Conservation (phyloP, 1,284 basidiomycete species). For the Cutaneotrichosporon mucoides region DNA sequence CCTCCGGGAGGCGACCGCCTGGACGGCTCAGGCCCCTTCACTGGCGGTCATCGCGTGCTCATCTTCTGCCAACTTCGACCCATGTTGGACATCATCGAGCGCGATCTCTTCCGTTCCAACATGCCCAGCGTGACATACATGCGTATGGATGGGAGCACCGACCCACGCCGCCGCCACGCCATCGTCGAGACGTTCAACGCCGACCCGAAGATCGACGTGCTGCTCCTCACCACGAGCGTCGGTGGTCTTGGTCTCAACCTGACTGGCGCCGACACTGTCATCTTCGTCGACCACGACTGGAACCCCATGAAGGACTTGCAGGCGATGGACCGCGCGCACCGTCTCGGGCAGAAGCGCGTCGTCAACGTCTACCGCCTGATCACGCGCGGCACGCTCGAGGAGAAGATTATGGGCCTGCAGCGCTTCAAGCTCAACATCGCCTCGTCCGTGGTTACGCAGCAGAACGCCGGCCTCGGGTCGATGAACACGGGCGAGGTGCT, state of each 20-base stretch:
- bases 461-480: slow-evolving; percentile 85
- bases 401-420: slow-evolving; percentile 99
- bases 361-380: slow-evolving; percentile 98
- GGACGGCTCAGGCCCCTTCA: slow-evolving; percentile 64
- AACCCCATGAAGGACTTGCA: slow-evolving; percentile 99
- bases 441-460: slow-evolving; percentile 92
- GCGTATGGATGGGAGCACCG: slow-evolving; percentile 89
- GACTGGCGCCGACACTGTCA: slow-evolving; percentile 97
- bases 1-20: slow-evolving; percentile 46
- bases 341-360: slow-evolving; percentile 97
- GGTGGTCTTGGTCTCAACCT: slow-evolving; percentile 94
- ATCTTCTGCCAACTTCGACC: slow-evolving; percentile 99
- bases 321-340: slow-evolving; percentile 98
- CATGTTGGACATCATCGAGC: slow-evolving; percentile 98
- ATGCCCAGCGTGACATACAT: slow-evolving; percentile 98
- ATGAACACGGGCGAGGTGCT: slow-evolving; percentile 98
- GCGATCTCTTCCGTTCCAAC: slow-evolving; percentile 79
- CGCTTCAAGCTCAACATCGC: slow-evolving; percentile 99
- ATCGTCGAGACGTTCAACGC: slow-evolving; percentile 97
- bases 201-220: slow-evolving; percentile 95
- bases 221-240: slow-evolving; percentile 93
- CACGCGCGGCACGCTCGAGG: slow-evolving; percentile 94
- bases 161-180: slow-evolving; percentile 83
- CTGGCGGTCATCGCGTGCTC: slow-evolving; percentile 72
- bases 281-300: slow-evolving; percentile 99